Evolutionary conservation across 306 rosid genomes (phyloP).

Genomic region (apple (Malus domestica)): ASM211411v1 NC_041791.1:10352501-10353000

Average conservation of each 20-base stretch:
- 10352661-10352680: not conserved
- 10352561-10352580: not conserved
- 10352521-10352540: not conserved
- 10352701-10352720: not conserved
- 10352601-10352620: not conserved
- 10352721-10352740: slow-evolving; percentile 64
- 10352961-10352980: slow-evolving; percentile 95
- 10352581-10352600: not conserved
- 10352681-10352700: not conserved
- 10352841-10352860: slow-evolving; percentile 39
- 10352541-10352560: not conserved
- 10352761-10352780: slow-evolving; percentile 98
- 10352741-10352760: slow-evolving; percentile 93
- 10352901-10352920: slow-evolving; percentile 10
- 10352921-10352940: slow-evolving; percentile 3
- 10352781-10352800: slow-evolving; percentile 77
- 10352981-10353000: slow-evolving; percentile 89
- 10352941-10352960: slow-evolving; percentile 96
- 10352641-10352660: not conserved
- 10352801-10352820: slow-evolving; percentile 92
- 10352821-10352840: slow-evolving; percentile 98
- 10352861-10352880: slow-evolving; percentile 9
- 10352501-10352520: not conserved
- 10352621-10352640: not conserved
- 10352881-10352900: slow-evolving; percentile 3